phyloP scores from a whole-genome alignment of 805 yeast species.

The Wickerhamiella kurtzmanii region DNA sequence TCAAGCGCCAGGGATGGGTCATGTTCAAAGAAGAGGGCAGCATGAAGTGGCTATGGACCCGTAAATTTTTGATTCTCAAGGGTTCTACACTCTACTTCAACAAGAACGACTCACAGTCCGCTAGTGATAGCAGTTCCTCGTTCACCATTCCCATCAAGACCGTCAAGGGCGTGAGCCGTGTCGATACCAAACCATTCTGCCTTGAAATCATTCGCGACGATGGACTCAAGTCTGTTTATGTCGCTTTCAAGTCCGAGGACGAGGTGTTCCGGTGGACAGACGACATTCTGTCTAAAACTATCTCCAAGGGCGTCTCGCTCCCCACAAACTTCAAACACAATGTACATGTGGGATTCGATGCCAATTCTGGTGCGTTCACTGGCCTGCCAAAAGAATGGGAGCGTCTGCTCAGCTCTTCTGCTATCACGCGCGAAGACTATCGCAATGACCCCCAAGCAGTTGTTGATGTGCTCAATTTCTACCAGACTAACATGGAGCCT shows the following conservation, averaged over 20 bases:
- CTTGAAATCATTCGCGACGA: slow-evolving; percentile 49
- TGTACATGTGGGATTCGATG: slow-evolving; percentile 88
- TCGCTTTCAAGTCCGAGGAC: slow-evolving; percentile 62
- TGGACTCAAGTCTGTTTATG: slow-evolving; percentile 47
- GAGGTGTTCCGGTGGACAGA: slow-evolving; percentile 87
- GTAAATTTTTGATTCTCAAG: slow-evolving; percentile 63
- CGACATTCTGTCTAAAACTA: slow-evolving; percentile 42
- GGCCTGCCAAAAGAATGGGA: slow-evolving; percentile 95
- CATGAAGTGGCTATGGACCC: slow-evolving; percentile 82
- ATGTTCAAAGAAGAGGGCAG: slow-evolving; percentile 81
- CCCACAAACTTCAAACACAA: slow-evolving; percentile 93
- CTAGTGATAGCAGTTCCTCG: slow-evolving; percentile 14
- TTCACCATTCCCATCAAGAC: slow-evolving; percentile 39
- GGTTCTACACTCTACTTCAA: slow-evolving; percentile 65
- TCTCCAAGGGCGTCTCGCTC: slow-evolving; percentile 50
- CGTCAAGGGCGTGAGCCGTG: slow-evolving; percentile 50
- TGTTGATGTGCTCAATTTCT: slow-evolving; percentile 77
- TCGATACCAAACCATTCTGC: slow-evolving; percentile 62
- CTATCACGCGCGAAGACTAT: slow-evolving; percentile 79
- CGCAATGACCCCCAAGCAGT: slow-evolving; percentile 89
- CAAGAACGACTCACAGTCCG: slow-evolving; percentile 40
- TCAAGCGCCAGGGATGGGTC: slow-evolving; percentile 61
- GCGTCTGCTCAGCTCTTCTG: slow-evolving; percentile 63
- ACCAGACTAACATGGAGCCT: slow-evolving; percentile 27
- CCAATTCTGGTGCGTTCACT: slow-evolving; percentile 70